These are phyloP conservation scores for Coemansia sp. DNA, from an alignment of 192 early-diverging fungal genomes.

Conservation along the genomic window DNA sequence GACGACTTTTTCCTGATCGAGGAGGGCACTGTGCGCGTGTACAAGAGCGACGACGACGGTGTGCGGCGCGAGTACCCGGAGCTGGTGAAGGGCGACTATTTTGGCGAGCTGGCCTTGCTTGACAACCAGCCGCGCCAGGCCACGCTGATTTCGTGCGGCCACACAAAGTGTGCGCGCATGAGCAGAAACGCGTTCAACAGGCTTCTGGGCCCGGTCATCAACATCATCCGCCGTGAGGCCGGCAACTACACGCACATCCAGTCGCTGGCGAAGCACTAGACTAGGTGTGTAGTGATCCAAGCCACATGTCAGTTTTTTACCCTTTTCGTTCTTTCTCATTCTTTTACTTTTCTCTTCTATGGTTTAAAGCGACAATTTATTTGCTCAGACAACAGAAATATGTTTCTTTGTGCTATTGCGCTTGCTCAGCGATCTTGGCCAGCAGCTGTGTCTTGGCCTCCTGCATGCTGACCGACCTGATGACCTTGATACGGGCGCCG, in stretches of 20 bases:
- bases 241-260: conserved; percentile 76
- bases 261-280: conserved; percentile 33
- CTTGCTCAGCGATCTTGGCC: conserved; percentile 12
- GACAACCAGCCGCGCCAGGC: conserved; percentile 92
- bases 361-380: not conserved
- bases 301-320: not conserved
- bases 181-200: conserved; percentile 95
- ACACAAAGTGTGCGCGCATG: conserved; percentile 93
- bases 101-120: conserved; percentile 97
- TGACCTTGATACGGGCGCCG: conserved; percentile 26
- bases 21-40: conserved; percentile 81
- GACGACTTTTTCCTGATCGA: conserved; percentile 97
- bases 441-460: conserved; percentile 30
- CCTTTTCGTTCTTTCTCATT: conserved; percentile 8
- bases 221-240: conserved; percentile 94
- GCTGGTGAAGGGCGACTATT: conserved; percentile 86
- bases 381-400: not conserved
- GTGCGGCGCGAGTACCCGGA: conserved; percentile 72
- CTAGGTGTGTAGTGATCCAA: not conserved
- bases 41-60: conserved; percentile 78
- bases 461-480: conserved; percentile 33
- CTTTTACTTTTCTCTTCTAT: conserved; percentile 1
- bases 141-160: conserved; percentile 82
- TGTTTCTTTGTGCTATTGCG: not conserved
- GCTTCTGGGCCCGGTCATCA: conserved; percentile 90